Evolutionary conservation across 2,329 filamentous ascomycete species (phyloP), one percentile per base, ranked within the genome.

Genomic region (Cadophora sp.): DNA sequence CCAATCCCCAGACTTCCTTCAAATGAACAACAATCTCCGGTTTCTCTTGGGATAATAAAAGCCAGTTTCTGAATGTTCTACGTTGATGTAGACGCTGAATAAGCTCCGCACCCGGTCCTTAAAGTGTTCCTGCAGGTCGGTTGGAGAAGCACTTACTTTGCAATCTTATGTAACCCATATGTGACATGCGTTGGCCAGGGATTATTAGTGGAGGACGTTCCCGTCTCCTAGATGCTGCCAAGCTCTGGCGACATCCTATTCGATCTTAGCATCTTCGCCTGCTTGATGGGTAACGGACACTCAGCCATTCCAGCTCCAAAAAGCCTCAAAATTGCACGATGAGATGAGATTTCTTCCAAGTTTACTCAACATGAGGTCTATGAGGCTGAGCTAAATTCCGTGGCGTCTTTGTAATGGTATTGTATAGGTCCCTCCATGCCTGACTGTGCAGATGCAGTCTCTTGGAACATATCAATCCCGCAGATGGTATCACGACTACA

Each of bases 241-340:
- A 55, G 51, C 9, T 31, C 51, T 55, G 51, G n/a, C 51, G 27
- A 31, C 27, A 55, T 55, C 51, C 51, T 55, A 55, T 31, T 55
- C 51, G 51, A 55, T 31, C 27, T 31, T 55, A 55, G 26, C 26
- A 29, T 14, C 19, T 31, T 12, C 11, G 4, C 26, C 16, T 19
- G 27, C 50, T 53, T 53, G 50, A 53, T 29, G 22, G 50, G 26
- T 19, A 7, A 4, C 4, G 9, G 4, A 29, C 26, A 55, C 11
- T 3, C 26, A 55, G 26, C 16, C 51, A 55, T n/a, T 3, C 1
- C 26, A 19, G 14, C 51, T 55, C 26, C 26, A 9, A 31, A n/a
- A 16, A 8, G 1, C 4, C 24, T n/a, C 51, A 9, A 16, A 2
- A 19, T 31, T 5, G 14, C 4, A 29, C 8, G 6, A 12, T 16